Conservation (phyloP, 371 early-diverging fungal species). For the Mortierella sp. region DNA sequence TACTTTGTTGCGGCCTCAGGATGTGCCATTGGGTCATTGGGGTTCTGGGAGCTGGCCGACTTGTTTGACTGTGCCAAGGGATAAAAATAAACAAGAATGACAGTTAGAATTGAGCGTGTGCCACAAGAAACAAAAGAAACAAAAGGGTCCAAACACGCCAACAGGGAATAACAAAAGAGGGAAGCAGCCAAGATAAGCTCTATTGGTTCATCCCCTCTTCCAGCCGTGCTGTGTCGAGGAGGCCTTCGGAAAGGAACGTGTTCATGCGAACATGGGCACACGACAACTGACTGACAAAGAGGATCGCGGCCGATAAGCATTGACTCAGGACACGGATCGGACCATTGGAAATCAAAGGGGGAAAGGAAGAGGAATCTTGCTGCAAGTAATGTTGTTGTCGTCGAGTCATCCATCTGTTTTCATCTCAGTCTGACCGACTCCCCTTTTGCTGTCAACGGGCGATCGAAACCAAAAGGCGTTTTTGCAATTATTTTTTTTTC, state of each 20-base stretch:
- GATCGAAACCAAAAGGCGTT: background rate
- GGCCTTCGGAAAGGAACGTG: background rate
- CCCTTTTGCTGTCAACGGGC: background rate
- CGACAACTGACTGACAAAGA: background rate
- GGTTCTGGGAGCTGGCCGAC: conserved; percentile 7
- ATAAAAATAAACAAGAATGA: background rate
- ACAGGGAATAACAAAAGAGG: background rate
- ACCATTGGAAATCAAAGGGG: conserved; percentile 7
- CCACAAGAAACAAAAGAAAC: background rate
- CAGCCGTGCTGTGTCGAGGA: background rate
- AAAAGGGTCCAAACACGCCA: conserved; percentile 5
- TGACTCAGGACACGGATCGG: background rate
- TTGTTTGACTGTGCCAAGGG: conserved; percentile 16
- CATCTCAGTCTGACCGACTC: background rate
- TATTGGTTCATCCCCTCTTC: background rate
- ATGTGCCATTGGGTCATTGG: conserved; percentile 47
- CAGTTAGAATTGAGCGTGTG: conserved; percentile 2
- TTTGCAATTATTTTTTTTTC: background rate
- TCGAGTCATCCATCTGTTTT: background rate
- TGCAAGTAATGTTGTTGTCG: background rate
- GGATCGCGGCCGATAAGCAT: background rate
- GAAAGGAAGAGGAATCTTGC: background rate
- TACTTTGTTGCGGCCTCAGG: conserved; percentile 45
- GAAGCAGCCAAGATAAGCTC: background rate
- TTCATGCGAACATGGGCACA: conserved; percentile 3